These are phyloP conservation scores for Apostasia shenzhenica DNA, from an alignment of 106 monocot species.

Conservation along the genomic window DNA sequence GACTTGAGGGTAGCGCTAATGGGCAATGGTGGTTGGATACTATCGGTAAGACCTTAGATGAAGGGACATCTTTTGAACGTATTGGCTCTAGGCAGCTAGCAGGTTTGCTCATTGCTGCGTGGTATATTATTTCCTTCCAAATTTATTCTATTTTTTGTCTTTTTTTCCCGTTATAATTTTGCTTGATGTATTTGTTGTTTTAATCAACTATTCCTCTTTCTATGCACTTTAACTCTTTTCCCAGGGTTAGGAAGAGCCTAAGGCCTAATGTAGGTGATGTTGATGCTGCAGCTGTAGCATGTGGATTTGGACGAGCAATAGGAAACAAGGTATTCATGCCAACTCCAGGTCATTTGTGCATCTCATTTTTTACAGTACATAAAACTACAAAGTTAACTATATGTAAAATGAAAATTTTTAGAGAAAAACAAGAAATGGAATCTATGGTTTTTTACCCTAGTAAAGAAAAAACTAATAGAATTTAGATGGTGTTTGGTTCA, in stretches of 20 bases:
- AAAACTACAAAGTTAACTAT: too few relatives aligned
- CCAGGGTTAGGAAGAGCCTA: slow-evolving; percentile 39
- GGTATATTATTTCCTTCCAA: slow-evolving; percentile 24
- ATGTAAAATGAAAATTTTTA: too few relatives aligned
- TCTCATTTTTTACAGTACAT: too few relatives aligned
- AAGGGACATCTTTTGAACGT: slow-evolving; percentile 61
- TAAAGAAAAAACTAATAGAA: too few relatives aligned
- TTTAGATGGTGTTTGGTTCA: too few relatives aligned
- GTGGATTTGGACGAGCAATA: slow-evolving; percentile 47
- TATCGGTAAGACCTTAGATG: slow-evolving; percentile 58
- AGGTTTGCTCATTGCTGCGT: slow-evolving; percentile 59
- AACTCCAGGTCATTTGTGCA: too few relatives aligned
- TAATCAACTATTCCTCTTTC: neutral
- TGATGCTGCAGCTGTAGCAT: slow-evolving; percentile 53
- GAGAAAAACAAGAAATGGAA: too few relatives aligned
- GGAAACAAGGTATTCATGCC: slow-evolving; percentile 34
- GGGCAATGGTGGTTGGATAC: slow-evolving; percentile 74
- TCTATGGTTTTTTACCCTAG: too few relatives aligned
- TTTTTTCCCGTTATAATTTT: neutral
- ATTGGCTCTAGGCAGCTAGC: slow-evolving; percentile 76
- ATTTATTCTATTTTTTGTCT: neutral
- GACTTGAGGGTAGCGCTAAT: slow-evolving; percentile 68
- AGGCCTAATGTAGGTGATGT: slow-evolving; percentile 45
- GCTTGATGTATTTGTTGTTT: neutral
- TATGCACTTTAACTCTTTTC: neutral